Evolutionary conservation across 2,329 filamentous ascomycete species (phyloP), one percentile per base, ranked within the genome.

Genomic region (Trichoderma sp.): DNA sequence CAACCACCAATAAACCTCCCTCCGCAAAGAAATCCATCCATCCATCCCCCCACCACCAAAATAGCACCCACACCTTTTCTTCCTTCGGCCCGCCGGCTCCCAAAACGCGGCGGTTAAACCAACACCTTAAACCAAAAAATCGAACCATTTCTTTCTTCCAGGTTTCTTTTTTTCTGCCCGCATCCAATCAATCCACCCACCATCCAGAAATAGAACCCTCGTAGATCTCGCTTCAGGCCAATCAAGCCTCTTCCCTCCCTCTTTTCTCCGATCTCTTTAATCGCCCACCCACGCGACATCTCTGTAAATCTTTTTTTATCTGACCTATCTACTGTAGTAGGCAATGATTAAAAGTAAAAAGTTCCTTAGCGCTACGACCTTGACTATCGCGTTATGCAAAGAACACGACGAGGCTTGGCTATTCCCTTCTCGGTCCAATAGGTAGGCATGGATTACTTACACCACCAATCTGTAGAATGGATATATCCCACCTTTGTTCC

Each of bases 101-200:
- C 30, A 61, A 61, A 59, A 30, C 55, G 28, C 55, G 63, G 63
- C 63, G 63, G 63, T 66, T 66, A 59, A 59, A 59, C 11, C 32
- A 59, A 32, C n/a, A 34, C 17, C 9, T 50, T 30, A 8, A n/a
- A 59, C 9, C 32, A 3, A 32, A 58, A 59, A 59, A 59, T 34
- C 57, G 30, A 34, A 59, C 57, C 57, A 59, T 59, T 58, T 32
- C 13, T 15, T 36, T 36, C 34, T 36, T 32, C 55, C 26, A 8
- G 30, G 30, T 9, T 28, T 28, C 26, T 17, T 11, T 7, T 34
- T 59, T 12, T 12, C 11, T 23, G n/a, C n/a, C 47, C 47, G 47
- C 47, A 53, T 53, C 47, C 47, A 53, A 53, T 53, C 47, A 53
- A 32, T 23, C 57, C 55, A n/a, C 26, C 57, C n/a, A 34, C 17